These are phyloP conservation scores for Pisolithus sp. DNA, from an alignment of 768 basidiomycete genomes.

Conservation along the genomic window DNA sequence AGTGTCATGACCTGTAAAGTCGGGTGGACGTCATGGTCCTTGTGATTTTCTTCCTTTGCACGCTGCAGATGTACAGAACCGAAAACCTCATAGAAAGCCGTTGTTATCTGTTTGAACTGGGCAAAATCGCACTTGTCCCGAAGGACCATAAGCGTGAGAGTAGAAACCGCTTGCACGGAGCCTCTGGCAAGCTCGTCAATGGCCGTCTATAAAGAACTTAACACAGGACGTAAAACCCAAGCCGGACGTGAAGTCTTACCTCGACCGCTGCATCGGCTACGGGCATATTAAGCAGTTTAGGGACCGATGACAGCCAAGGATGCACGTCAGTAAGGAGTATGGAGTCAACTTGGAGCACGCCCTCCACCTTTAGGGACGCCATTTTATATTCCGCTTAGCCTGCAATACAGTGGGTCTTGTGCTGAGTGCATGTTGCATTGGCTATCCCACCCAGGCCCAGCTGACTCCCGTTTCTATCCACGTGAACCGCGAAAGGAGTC, in stretches of 20 bases:
- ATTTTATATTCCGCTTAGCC: no score
- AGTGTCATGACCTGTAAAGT: conserved; percentile 15
- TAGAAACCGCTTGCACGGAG: conserved; percentile 13
- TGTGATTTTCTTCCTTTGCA: conserved; percentile 7
- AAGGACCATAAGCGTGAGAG: conserved; percentile 16
- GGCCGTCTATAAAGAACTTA: conserved; percentile 7
- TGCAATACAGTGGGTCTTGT: no score
- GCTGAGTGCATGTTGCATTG: no score
- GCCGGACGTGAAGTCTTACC: conserved; percentile 2
- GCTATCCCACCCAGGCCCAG: not conserved
- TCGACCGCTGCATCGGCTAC: conserved; percentile 7
- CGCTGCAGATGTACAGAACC: conserved; percentile 14
- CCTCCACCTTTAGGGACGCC: no score
- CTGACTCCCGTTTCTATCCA: not conserved
- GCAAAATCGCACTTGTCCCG: conserved; percentile 11
- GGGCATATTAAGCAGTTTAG: not conserved
- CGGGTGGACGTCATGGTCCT: conserved; percentile 6
- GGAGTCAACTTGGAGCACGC: not conserved
- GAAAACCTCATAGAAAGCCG: conserved; percentile 16
- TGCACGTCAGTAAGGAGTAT: not conserved
- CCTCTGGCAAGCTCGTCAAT: conserved; percentile 18
- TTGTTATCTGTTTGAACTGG: conserved; percentile 12
- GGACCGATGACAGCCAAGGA: no score
- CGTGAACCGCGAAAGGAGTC: not conserved
- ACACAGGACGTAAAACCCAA: not conserved